Base-by-base conservation (phyloP, 305 asterid genomes). In the Coffea humblotiana region DNA sequence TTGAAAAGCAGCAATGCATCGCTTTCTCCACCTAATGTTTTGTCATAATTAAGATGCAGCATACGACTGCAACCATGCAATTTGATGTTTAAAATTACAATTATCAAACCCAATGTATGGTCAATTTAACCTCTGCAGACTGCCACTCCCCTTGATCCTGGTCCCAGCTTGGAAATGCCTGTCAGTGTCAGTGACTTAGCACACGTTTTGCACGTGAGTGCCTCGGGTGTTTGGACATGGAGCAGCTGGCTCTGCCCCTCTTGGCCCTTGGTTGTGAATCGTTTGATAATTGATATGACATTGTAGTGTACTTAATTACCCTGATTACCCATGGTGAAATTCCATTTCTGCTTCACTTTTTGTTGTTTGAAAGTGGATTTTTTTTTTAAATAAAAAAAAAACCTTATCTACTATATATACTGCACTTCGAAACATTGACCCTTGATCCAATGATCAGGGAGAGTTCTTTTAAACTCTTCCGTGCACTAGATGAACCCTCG, bases 171-270 rank as follows among this genome's bases (percentile, higher is more conserved):
- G 76, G 45, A 8, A 49, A 72, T n/a, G 43, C 45, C 6, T 48
- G 47, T 29, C 47, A 13, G 14, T 48, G 47, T 29, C 47, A 13
- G 14, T 54, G 79, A 48, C 29, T 76, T 37, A 8, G 51, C 65
- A 65, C 80, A 77, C 74, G 80, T 77, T 77, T 48, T 65, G 80
- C 80, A 48, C 65, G 80, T 48, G 63, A 76, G 72, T 16, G 11
- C 12, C 2, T 21, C 6, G 15, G 25, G 29, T 29, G 43, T 23
- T 3, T 40, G 52, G 47, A 12, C 52, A 60, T 0, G 74, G 52
- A 25, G 25, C 69, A 8, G 9, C 8, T 2, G 16, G 25, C 7
- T 1, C 25, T 0, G 18, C 56, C 71, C 79, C 80, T 65, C 80
- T 74, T 64, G 74, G 80, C 43, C 43, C 43, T 37, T 37, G 43